Conservation (phyloP, 208 protist species). For the Trypanosoma cruzi region DNA sequence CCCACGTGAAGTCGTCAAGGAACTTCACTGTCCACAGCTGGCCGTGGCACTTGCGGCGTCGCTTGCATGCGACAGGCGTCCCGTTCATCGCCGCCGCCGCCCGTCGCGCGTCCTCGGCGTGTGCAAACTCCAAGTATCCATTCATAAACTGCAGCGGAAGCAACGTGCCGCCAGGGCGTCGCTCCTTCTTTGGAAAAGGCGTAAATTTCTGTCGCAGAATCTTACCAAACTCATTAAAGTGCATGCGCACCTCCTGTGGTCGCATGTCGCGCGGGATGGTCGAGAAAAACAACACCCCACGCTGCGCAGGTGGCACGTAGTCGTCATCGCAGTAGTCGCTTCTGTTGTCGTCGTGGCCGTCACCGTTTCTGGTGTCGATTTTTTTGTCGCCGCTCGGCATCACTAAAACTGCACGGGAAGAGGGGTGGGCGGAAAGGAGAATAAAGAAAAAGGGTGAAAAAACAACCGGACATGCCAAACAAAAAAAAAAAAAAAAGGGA, state of each 20-base stretch:
- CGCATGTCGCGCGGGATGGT: slow-evolving; percentile 76
- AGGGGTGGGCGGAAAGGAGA: no score
- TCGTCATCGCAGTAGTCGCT: no score
- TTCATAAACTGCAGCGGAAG: slow-evolving; percentile 77
- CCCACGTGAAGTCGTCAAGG: slow-evolving; percentile 62
- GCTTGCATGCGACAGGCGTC: slow-evolving; percentile 60
- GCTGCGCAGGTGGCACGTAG: slow-evolving; percentile 45
- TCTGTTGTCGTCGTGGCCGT: neutral
- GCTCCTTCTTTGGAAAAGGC: slow-evolving; percentile 78
- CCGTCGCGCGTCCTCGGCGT: slow-evolving; percentile 36
- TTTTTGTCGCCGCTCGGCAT: neutral
- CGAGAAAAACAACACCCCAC: slow-evolving; percentile 82
- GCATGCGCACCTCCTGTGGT: slow-evolving; percentile 66
- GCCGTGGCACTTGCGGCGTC: slow-evolving; percentile 66
- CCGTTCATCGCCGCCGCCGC: slow-evolving; percentile 75
- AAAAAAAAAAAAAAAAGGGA: no score
- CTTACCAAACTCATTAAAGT: slow-evolving; percentile 68
- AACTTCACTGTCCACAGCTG: slow-evolving; percentile 84
- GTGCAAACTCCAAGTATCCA: slow-evolving; percentile 79
- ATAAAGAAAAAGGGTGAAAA: no score
- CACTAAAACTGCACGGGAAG: no score
- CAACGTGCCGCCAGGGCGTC: slow-evolving; percentile 59
- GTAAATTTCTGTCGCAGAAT: slow-evolving; percentile 77
- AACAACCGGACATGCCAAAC: slow-evolving; percentile 6
- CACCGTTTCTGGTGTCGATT: no score